Evolutionary conservation across 139 green algal species (phyloP), one percentile per base, ranked within the genome.

Genomic region (Gonium pectorale): DNA sequence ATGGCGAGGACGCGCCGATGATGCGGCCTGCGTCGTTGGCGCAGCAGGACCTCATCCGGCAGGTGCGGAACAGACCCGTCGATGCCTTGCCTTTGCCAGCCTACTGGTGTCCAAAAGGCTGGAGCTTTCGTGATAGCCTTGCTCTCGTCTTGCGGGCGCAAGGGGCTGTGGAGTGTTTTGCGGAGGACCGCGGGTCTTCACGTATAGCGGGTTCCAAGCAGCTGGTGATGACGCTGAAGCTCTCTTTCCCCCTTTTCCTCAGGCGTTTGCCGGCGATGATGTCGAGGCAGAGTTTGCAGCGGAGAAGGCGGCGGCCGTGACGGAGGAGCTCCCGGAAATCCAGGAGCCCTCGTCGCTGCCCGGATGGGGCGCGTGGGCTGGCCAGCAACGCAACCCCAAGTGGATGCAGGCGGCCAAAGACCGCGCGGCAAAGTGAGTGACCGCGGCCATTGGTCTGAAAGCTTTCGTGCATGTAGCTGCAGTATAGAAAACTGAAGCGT

Each of bases 291-390:
- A 98, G 54, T 99, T 99, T 93, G 93, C 87, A 24, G 91, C 87
- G 35, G 92, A 93, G 11, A 99, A 99, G 90, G 89, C 80, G 29
- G 90, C 80, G 11, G 95, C 96, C 43, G 91, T 97, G 52, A 94
- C 94, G 38, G 94, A 84, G n/a, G 96, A 99, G 89, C 91, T 98
- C 66, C 96, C 96, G 0, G 75, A 92, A 59, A 81, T 93, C 15
- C 91, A 97, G 43, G 89, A 88, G 44, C 90, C 92, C 2, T 90
- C 85, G 1, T 33, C 89, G n/a, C 71, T 98, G 71, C 96, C 96
- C 0, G 97, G 97, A 5, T 99, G 97, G 97, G 97, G 97, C 40
- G 88, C 83, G 40, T 99, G 97, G 97, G 87, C 89, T 22, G 77
- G 37, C 1, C 79, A 94, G 75, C 94, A 98, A 87, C 90, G 92